Evolutionary conservation across 148 eudicot genomes (phyloP).

Genomic region (Fagopyrum tataricum): DNA sequence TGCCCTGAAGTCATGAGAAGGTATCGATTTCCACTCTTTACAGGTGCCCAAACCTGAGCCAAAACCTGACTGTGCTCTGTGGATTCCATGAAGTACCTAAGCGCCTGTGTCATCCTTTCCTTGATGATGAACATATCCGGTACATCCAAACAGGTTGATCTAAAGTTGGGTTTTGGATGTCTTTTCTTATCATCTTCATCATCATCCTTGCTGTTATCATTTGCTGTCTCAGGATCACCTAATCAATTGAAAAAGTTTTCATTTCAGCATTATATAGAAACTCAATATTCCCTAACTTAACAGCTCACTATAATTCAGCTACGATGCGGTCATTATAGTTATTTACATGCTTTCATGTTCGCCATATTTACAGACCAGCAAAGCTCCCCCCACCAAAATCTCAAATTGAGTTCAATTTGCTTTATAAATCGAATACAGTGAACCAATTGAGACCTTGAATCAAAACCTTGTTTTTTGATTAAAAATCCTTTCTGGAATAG

Average conservation of each 20-base stretch:
- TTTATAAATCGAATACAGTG: neutral
- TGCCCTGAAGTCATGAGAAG: constrained; percentile 88
- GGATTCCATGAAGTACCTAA: constrained; percentile 63
- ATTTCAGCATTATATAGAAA: neutral
- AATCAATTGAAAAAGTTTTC: neutral
- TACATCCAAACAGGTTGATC: constrained; percentile 29
- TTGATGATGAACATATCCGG: constrained; percentile 54
- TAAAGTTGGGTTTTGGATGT: constrained; percentile 18
- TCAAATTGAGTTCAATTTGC: neutral
- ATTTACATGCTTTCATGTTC: neutral
- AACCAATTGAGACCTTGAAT: neutral
- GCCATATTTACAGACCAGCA: neutral
- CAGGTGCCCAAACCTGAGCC: constrained; percentile 96
- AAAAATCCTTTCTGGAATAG: neutral
- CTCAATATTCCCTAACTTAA: neutral
- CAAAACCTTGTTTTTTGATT: neutral
- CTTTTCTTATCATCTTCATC: constrained; percentile 24
- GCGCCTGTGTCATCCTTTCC: constrained; percentile 79
- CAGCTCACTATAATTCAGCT: neutral
- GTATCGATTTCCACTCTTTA: constrained; percentile 50
- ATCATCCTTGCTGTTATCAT: constrained; percentile 20
- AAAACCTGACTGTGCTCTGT: constrained; percentile 67
- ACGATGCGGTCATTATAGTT: neutral
- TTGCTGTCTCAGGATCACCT: constrained; percentile 36
- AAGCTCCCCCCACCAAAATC: neutral